Evolutionary conservation across 768 basidiomycete genomes (phyloP), one percentile per base, ranked within the genome.

Genomic region (Psilocybe subaeruginosa): DNA sequence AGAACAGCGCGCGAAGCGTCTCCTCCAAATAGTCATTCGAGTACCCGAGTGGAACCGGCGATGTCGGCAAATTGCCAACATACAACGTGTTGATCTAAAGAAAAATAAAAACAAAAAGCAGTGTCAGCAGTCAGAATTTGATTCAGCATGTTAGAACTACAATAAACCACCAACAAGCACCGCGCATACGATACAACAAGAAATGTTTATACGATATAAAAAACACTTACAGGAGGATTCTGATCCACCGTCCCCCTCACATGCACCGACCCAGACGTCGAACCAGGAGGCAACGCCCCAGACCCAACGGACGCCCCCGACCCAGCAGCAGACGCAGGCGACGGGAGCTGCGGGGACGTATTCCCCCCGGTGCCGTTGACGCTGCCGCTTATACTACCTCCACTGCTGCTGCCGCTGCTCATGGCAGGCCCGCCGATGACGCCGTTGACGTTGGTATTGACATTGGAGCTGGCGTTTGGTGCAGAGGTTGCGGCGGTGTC

Each of bases 31-130:
- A 86, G 66, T 91, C 89, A 49, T 88, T 84, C 39, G 92, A 86
- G 68, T 87, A 89, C 2, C 91, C 89, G 3, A 80, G 75, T 5
- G 91, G 85, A 16, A 88, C 82, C 23, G 89, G 85, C 33, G 89
- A 85, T 4, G 91, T 92, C 2, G 97, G 97, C 60, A 99, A 77
- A 68, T 98, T 98, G 48, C 97, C 97, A n/a, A 99, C 95, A 70
- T 99, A 99, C n/a, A 99, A 81, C 0, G 97, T 99, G 70, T 97
- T 98, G 76, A 98, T 98, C 85, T 91, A 55, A 69, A 16, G 54
- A 56, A 41, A 65, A 51, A 19, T 16, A 29, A 59, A 37, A 58
- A 56, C 50, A 60, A 61, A 50, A 60, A 54, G 31, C 39, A 23
- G 50, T 39, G 54, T 56, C 50, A 33, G 56, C 46, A 58, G 48